These are phyloP conservation scores for Phytophthora crassamura DNA, from an alignment of 352 stramenopile species.

Conservation along the genomic window DNA sequence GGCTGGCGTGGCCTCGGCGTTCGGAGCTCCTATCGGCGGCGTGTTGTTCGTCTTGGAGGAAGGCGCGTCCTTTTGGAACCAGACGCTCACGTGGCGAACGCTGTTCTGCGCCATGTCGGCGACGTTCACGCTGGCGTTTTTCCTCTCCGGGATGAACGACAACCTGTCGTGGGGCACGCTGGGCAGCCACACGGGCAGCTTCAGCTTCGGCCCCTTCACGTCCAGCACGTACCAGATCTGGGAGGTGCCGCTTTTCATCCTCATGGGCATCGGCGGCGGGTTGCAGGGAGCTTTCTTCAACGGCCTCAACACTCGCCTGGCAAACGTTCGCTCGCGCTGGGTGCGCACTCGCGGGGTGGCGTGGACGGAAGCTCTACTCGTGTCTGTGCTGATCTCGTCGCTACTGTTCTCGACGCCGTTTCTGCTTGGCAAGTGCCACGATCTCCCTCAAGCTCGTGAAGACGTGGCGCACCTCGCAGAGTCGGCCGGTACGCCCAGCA, in stretches of 20 bases:
- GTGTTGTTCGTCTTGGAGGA: constrained; percentile 86
- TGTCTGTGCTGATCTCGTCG: constrained; percentile 69
- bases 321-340: constrained; percentile 62
- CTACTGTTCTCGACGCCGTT: constrained; percentile 70
- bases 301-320: constrained; percentile 59
- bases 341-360: constrained; percentile 59
- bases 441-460: constrained; percentile 60
- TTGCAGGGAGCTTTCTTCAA: constrained; percentile 89
- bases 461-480: constrained; percentile 61
- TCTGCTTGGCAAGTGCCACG: constrained; percentile 68
- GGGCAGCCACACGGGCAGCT: constrained; percentile 72
- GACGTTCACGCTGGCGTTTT: constrained; percentile 88
- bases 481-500: constrained; percentile 45
- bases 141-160: constrained; percentile 79
- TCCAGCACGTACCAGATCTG: constrained; percentile 85
- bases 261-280: constrained; percentile 87
- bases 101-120: constrained; percentile 89
- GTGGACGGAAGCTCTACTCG: constrained; percentile 64
- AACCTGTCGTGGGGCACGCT: constrained; percentile 79
- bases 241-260: constrained; percentile 88
- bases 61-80: constrained; percentile 89
- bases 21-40: constrained; percentile 91
- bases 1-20: constrained; percentile 88
- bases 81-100: constrained; percentile 83
- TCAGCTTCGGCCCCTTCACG: constrained; percentile 75